Evolutionary conservation across 148 eudicot genomes (phyloP).

Genomic region (Amaranthus hypochondriacus): DNA sequence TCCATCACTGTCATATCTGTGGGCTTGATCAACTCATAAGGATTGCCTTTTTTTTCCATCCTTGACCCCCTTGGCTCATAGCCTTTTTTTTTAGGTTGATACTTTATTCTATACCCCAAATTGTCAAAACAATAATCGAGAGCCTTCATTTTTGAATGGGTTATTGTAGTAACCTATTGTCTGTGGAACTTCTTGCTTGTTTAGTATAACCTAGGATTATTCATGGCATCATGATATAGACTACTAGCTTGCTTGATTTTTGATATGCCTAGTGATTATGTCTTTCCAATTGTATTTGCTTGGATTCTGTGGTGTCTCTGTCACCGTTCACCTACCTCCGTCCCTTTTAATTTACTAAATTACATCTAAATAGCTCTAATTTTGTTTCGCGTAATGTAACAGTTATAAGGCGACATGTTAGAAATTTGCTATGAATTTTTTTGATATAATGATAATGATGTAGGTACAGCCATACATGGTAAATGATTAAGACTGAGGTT

Average conservation of each 20-base stretch:
- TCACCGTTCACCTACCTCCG: too few relatives aligned
- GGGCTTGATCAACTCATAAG: conserved; percentile 21
- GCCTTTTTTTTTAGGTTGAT: conserved; percentile 1
- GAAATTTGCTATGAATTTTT: too few relatives aligned
- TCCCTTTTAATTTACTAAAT: too few relatives aligned
- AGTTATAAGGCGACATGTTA: too few relatives aligned
- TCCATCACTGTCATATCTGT: conserved; percentile 20
- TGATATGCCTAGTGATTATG: neutral
- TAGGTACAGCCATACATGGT: too few relatives aligned
- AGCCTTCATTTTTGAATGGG: neutral
- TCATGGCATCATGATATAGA: conserved; percentile 5
- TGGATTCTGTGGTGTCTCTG: neutral
- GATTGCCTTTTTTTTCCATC: conserved; percentile 10
- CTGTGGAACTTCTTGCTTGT: conserved; percentile 10
- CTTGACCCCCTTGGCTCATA: conserved; percentile 11
- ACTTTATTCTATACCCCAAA: neutral
- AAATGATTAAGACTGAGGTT: too few relatives aligned
- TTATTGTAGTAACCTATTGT: neutral
- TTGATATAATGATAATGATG: too few relatives aligned
- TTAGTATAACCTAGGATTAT: neutral
- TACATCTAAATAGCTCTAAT: too few relatives aligned
- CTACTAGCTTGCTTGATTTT: neutral
- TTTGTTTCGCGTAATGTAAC: too few relatives aligned
- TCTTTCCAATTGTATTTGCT: neutral
- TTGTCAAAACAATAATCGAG: neutral